phyloP scores from a whole-genome alignment of 805 yeast species.

The Ogataea sp. region DNA sequence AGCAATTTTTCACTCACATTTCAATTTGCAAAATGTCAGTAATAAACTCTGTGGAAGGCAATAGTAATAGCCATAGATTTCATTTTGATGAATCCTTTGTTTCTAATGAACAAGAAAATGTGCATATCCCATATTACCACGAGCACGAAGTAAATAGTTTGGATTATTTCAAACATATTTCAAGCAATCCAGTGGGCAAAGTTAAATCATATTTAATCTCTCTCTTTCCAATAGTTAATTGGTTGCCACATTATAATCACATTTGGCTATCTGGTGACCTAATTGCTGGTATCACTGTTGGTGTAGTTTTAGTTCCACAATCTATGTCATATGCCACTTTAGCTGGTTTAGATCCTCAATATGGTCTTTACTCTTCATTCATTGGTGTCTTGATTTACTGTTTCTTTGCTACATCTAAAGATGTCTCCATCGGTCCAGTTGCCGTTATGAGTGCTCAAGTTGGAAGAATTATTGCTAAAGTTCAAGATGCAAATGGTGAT shows the following conservation, averaged over 20 bases:
- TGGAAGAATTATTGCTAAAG: constrained; percentile 64
- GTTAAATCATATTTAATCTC: constrained; percentile 45
- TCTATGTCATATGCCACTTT: constrained; percentile 91
- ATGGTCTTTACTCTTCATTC: constrained; percentile 86
- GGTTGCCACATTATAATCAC: constrained; percentile 79
- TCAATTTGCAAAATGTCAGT: too few relatives aligned
- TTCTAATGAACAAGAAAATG: background rate
- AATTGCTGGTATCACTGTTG: constrained; percentile 90
- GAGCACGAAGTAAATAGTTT: constrained; percentile 17
- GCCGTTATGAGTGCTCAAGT: constrained; percentile 92
- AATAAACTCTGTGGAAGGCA: too few relatives aligned
- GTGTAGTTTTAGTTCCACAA: constrained; percentile 89
- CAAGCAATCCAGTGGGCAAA: constrained; percentile 31
- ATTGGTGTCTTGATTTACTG: constrained; percentile 86
- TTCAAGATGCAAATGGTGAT: constrained; percentile 34
- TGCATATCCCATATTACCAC: constrained; percentile 8
- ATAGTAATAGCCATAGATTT: background rate
- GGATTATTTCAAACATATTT: constrained; percentile 20
- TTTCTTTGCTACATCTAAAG: constrained; percentile 90
- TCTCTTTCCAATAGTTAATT: constrained; percentile 70
- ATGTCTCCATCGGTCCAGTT: constrained; percentile 93
- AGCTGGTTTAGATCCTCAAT: constrained; percentile 75
- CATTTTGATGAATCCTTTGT: background rate
- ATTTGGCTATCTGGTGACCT: constrained; percentile 77
- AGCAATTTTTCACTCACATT: too few relatives aligned